Evolutionary conservation across 1,284 basidiomycete species (phyloP), one percentile per base, ranked within the genome.

Genomic region (Neolentinus lepideus): DNA sequence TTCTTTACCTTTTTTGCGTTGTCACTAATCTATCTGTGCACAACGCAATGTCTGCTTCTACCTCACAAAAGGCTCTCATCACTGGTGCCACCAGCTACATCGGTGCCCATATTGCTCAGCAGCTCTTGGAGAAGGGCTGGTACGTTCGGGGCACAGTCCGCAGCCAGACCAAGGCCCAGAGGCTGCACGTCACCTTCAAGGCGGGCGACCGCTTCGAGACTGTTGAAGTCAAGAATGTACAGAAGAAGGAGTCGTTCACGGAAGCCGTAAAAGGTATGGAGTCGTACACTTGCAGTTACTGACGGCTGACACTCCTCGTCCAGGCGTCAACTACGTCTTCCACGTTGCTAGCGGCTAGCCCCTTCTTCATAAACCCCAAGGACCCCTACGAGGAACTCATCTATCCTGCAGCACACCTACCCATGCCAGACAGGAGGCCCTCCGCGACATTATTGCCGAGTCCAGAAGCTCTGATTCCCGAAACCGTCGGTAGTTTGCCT

Each of bases 81-180:
- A 71, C 69, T 24, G 70, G 69, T 16, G 67, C 64, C 2, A 65
- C 68, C 43, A 68, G 70, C 24, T 69, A 67, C 54, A 58, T 71
- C 2, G 67, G 64, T 16, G 66, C 67, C 2, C 66, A 70, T 48
- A 64, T 70, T 6, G 64, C 66, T 14, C 53, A 62, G 10, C 62
- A 67, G 35, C 64, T 71, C 10, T 54, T 71, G 19, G 58, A 65
- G 36, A 61, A 63, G 27, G 67, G 68, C 2, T 70, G 69, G 43
- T 60, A 59, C 24, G 70, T 72, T 22, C 27, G 56, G 25, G 56
- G 56, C 14, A 54, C 52, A 9, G 51, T 53, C 3, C 50, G 54
- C 26, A 25, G 16, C 6, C 38, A 43, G 16, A 16, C 38, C 6
- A 43, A 43, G 38, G 38, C 27, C 38, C 22, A 38, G 10, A 46